A percentile compares a stretch with the other conserved stretches of the same genome.
Conservation (phyloP, 768 basidiomycete species). For the Suillus weaverae region DNA sequence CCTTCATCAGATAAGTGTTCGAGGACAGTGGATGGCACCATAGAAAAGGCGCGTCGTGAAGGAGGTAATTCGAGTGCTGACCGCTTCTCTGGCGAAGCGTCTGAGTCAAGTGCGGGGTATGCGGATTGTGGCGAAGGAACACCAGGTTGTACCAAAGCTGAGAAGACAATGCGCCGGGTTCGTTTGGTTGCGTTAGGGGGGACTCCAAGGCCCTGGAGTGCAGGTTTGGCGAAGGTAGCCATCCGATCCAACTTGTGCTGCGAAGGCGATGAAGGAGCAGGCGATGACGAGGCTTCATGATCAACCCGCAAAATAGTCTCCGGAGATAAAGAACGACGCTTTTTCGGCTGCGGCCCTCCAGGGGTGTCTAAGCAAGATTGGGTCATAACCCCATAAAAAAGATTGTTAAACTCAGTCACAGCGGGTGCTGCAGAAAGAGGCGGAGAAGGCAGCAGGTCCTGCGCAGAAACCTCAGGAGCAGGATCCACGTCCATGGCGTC, state of each 20-base stretch:
- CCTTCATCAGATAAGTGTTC: slow-evolving; percentile 53
- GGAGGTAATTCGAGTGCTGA: slow-evolving; percentile 34
- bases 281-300: slow-evolving; percentile 47
- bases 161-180: slow-evolving; percentile 64
- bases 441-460: slow-evolving; percentile 34
- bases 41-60: slow-evolving; percentile 71
- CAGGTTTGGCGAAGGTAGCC: slow-evolving; percentile 48
- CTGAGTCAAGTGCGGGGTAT: slow-evolving; percentile 39
- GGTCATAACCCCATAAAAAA: slow-evolving; percentile 62
- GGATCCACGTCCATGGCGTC: slow-evolving; percentile 84
- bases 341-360: slow-evolving; percentile 42
- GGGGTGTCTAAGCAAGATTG: slow-evolving; percentile 48
- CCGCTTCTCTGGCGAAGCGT: slow-evolving; percentile 23
- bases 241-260: slow-evolving; percentile 48
- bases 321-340: slow-evolving; percentile 62
- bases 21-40: slow-evolving; percentile 44
- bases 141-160: slow-evolving; percentile 56
- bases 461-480: slow-evolving; percentile 38
- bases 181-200: slow-evolving; percentile 59
- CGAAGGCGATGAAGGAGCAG: slow-evolving; percentile 48
- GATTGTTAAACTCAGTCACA: slow-evolving; percentile 51
- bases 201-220: slow-evolving; percentile 52
- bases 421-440: slow-evolving; percentile 54
- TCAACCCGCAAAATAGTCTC: slow-evolving; percentile 40
- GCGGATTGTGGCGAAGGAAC: slow-evolving; percentile 43